Conservation (phyloP, 345 rosid species). For the Lepidium didymum region DNA sequence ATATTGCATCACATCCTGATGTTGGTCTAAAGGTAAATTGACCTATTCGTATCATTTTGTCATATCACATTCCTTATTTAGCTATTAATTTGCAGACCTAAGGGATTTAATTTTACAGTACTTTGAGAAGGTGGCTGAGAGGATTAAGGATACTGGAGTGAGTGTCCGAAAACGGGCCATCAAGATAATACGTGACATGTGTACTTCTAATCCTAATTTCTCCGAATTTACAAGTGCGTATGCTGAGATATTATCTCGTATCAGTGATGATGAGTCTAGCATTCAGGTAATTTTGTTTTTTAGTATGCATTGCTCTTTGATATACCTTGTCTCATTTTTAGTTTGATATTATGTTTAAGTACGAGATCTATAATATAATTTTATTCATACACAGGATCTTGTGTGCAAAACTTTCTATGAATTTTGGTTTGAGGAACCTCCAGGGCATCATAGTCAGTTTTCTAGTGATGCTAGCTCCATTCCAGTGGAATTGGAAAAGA, state of each 20-base stretch:
- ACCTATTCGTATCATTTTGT: constrained; percentile 2
- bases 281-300: constrained; percentile 58
- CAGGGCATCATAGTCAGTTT: constrained; percentile 57
- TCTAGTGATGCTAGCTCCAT: constrained; percentile 82
- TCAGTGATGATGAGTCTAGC: constrained; percentile 93
- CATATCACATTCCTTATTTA: constrained; percentile 4
- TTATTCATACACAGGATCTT: constrained; percentile 56
- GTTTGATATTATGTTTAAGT: background rate
- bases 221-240: constrained; percentile 86
- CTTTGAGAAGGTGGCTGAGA: constrained; percentile 97
- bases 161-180: constrained; percentile 97
- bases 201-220: constrained; percentile 78
- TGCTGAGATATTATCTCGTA: constrained; percentile 87
- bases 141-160: constrained; percentile 98
- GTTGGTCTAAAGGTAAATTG: constrained; percentile 77
- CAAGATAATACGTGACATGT: constrained; percentile 93
- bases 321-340: background rate
- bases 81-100: background rate
- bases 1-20: constrained; percentile 97
- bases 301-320: background rate
- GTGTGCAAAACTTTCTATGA: constrained; percentile 99
- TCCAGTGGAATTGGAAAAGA: constrained; percentile 80
- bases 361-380: constrained; percentile 7
- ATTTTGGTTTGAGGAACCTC: constrained; percentile 97
- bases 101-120: constrained; percentile 45